Conservation (phyloP, 352 stramenopile genomes). For the Phytophthora nicotianae region DNA sequence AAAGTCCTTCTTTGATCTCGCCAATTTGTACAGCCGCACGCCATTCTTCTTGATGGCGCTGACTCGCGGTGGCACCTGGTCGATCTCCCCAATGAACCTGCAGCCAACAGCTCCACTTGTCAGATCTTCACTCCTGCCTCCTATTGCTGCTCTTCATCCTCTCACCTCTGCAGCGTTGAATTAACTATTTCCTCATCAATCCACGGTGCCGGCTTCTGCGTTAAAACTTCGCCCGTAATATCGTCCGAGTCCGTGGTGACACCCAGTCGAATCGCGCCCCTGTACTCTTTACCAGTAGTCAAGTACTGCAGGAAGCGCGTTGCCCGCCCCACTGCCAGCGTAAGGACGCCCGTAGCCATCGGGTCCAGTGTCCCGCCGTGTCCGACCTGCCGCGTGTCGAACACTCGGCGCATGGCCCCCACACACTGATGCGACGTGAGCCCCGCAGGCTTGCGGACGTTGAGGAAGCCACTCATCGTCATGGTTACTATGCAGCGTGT, state of each 20-base stretch:
- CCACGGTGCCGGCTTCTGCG: constrained; percentile 62
- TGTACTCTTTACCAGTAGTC: constrained; percentile 76
- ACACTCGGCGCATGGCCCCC: constrained; percentile 63
- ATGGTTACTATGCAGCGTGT: constrained; percentile 2
- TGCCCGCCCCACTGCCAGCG: constrained; percentile 76
- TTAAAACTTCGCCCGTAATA: constrained; percentile 69
- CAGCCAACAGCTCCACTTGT: constrained; percentile 7
- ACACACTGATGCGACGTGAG: constrained; percentile 86
- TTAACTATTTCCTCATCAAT: constrained; percentile 45
- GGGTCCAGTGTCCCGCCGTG: constrained; percentile 89
- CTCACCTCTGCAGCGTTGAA: constrained; percentile 51
- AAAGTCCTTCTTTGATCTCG: constrained; percentile 63
- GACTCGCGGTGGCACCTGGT: constrained; percentile 77
- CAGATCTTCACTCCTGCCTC: not conserved
- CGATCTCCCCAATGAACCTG: constrained; percentile 79
- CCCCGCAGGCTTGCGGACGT: constrained; percentile 76
- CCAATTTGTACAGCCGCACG: constrained; percentile 80
- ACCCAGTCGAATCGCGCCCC: constrained; percentile 73
- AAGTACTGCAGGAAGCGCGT: constrained; percentile 87
- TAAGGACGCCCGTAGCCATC: constrained; percentile 88
- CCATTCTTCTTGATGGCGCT: constrained; percentile 85
- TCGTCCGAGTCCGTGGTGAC: constrained; percentile 85
- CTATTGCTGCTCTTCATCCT: not conserved
- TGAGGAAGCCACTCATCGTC: constrained; percentile 73
- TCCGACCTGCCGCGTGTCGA: constrained; percentile 75